Base-by-base conservation (phyloP, 306 rosid species). In the Fagus sylvatica region DNA sequence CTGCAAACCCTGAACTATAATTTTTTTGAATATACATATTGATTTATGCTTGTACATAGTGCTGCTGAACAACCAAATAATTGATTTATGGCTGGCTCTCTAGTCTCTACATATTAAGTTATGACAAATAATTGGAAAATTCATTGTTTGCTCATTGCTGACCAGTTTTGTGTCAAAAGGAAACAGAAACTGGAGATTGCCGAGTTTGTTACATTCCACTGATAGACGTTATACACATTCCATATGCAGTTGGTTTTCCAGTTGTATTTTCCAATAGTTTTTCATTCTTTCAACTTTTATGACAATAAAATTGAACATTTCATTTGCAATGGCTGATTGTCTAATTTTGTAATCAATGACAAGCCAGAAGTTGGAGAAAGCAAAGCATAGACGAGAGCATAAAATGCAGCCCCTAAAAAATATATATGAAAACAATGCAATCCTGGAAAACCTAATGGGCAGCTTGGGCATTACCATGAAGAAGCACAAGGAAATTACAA, bases 11-110 rank as follows among this genome's bases (percentile, higher is more conserved):
- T 67, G 19, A 68, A 61, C 5, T 5, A 39, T 72, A 37, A 7
- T 53, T 72, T 57, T 40, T 37, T 19, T 13, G 42, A 46, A 42
- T 68, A n/a, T 41, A 60, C 71, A 60, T 46, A 82, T 80, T 64
- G 67, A 77, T 77, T 64, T 76, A 53, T 60, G 80, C 74, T 72
- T 81, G 90, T 84, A 86, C 69, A 88, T 79, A 85, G 74, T 81
- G 79, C 70, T 65, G 74, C 56, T 51, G 84, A 73, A 71, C 70
- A 68, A 55, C 34, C 0, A 41, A 61, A 34, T 46, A 10, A 46
- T 46, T 46, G 51, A 46, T 46, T 46, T 46, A 46, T 46, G 51
- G 3, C 13, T 13, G 11, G 51, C 51, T 46, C 51, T 46, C 51
- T 46, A 46, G 15, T 46, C 51, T 46, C 51, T 8, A 46, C 51